Evolutionary conservation across 805 yeast genomes (phyloP).

Genomic region (Zygosaccharomyces kombuchaensis): DNA sequence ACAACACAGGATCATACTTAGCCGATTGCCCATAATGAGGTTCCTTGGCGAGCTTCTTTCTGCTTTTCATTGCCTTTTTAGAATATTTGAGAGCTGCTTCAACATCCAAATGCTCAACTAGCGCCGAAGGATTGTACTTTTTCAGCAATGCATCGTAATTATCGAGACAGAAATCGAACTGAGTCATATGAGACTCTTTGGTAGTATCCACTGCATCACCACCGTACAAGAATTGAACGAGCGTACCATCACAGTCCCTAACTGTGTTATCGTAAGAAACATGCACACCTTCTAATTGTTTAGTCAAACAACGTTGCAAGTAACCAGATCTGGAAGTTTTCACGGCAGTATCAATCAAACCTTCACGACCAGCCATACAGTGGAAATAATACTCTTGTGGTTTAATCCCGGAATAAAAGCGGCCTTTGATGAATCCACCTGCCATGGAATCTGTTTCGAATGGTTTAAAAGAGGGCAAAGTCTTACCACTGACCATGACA

Average conservation of each 20-base stretch:
- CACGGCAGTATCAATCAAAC: constrained; percentile 98
- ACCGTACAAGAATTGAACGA: constrained; percentile 93
- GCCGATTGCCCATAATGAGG: constrained; percentile 59
- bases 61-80: constrained; percentile 73
- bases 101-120: constrained; percentile 71
- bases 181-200: constrained; percentile 88
- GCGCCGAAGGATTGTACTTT: constrained; percentile 79
- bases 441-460: constrained; percentile 97
- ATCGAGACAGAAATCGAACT: constrained; percentile 88
- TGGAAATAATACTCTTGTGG: constrained; percentile 99
- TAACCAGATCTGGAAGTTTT: constrained; percentile 98
- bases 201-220: constrained; percentile 95
- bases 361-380: constrained; percentile 99
- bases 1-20: constrained; percentile 84
- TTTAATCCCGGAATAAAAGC: constrained; percentile 95
- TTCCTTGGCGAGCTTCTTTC: constrained; percentile 56
- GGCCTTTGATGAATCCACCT: constrained; percentile 95
- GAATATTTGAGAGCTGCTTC: constrained; percentile 74
- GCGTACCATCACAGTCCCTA: constrained; percentile 90
- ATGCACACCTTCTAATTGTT: constrained; percentile 96
- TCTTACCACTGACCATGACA: constrained; percentile 97
- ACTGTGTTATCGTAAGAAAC: constrained; percentile 91
- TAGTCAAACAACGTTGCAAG: constrained; percentile 95
- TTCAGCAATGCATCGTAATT: constrained; percentile 82
- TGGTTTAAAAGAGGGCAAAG: constrained; percentile 93